Base-by-base conservation (phyloP, 1,284 basidiomycete species). In the Irpex sp. region DNA sequence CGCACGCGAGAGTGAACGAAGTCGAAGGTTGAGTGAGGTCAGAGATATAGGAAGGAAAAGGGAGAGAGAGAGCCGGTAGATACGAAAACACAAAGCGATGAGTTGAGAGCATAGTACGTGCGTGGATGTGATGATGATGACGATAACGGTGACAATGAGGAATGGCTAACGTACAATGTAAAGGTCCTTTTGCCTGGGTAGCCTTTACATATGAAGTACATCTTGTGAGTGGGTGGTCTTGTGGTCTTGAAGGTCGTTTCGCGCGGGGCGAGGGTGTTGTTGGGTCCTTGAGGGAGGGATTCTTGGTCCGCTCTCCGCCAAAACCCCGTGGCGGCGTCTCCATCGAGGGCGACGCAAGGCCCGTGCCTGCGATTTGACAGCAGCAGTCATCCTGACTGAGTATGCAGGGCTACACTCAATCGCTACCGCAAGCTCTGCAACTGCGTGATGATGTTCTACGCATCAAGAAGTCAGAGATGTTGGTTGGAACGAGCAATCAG, bases 241-340 rank as follows among this genome's bases (percentile, higher is more conserved):
- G 13, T 8, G 58, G 50, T 67, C 75, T 68, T 60, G 31, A 70
- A 67, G 19, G 86, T 87, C 1, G 31, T 36, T 35, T 13, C 39
- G 53, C 53, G 9, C 53, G 53, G 7, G 7, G 53, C 35, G 5
- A 53, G 11, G 50, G 15, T 15, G 31, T 33, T 33, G 31, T 1
- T 1, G 31, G 5, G 31, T 13, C 33, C 21, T 11, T 15, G 53
- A 7, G 35, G 0, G 0, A 31, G 13, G 11, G 33, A 36, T 1
- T 17, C 15, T 36, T 15, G 5, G 53, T 55, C 33, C 26, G 1
- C 15, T n/a, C 6, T 50, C n/a, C 50, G 5, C n/a, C 19, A 19
- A 4, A 19, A 26, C 31, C 31, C 31, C 31, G 3, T 33, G 5
- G 31, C 31, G 31, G 31, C 5, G 19, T 31, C n/a, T n/a, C n/a